phyloP scores from a whole-genome alignment of 768 basidiomycete genomes.

The Leccinum variicolor region DNA sequence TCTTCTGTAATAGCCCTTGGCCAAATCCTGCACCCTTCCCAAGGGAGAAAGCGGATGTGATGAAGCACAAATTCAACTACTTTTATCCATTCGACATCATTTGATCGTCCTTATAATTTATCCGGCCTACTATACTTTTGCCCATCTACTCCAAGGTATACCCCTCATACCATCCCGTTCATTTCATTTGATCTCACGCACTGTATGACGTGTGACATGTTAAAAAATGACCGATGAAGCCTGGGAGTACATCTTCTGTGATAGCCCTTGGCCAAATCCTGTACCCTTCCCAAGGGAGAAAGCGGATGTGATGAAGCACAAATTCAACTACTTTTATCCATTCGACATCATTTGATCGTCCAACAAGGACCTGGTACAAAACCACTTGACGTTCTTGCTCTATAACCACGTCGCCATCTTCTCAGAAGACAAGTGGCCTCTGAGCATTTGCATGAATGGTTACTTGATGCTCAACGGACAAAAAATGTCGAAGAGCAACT shows the following conservation, averaged over 20 bases:
- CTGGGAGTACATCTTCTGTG: constrained; percentile 86
- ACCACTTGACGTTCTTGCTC: constrained; percentile 90
- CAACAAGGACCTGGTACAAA: constrained; percentile 94
- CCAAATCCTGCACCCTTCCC: constrained; percentile 63
- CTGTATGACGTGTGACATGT: constrained; percentile 52
- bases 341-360: constrained; percentile 92
- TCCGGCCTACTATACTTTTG: constrained; percentile 96
- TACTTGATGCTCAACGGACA: constrained; percentile 96
- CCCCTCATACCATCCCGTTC: too few relatives aligned
- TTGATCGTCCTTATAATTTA: constrained; percentile 27
- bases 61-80: constrained; percentile 91
- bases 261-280: constrained; percentile 56
- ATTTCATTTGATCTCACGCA: not conserved
- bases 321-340: constrained; percentile 97
- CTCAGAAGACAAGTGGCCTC: constrained; percentile 81
- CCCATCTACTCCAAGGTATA: constrained; percentile 88
- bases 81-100: constrained; percentile 91
- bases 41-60: constrained; percentile 72
- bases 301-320: constrained; percentile 79
- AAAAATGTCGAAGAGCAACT: constrained; percentile 96
- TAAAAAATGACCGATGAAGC: constrained; percentile 96
- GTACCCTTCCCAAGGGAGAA: constrained; percentile 71
- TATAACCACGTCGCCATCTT: constrained; percentile 97
- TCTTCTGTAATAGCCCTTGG: constrained; percentile 77
- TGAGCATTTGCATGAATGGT: constrained; percentile 91